Conservation (phyloP, 331 rosid species). For the Ulmus americana region DNA sequence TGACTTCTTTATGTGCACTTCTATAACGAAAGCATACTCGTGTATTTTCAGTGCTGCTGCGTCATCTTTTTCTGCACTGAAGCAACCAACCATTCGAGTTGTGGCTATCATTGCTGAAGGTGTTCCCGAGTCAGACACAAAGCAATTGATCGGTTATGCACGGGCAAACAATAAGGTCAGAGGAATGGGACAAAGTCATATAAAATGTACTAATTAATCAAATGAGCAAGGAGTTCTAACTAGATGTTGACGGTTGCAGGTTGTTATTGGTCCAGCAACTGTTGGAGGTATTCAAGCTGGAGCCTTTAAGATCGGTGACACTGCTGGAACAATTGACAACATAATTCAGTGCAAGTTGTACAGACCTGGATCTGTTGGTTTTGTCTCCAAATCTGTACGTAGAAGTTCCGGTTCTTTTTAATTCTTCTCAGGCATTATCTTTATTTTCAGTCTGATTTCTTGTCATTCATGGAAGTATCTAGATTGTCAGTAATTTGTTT, state of each 20-base stretch:
- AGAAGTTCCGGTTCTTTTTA: constrained; percentile 12
- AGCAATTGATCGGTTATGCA: constrained; percentile 90
- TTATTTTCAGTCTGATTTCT: neutral
- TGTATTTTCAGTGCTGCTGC: constrained; percentile 79
- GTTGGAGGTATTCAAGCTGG: constrained; percentile 99
- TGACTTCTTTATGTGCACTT: neutral
- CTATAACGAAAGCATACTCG: constrained; percentile 12
- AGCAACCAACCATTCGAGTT: constrained; percentile 91
- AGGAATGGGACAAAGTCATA: constrained; percentile 16
- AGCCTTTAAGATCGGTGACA: constrained; percentile 98
- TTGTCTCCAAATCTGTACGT: constrained; percentile 98
- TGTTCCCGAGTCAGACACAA: constrained; percentile 88
- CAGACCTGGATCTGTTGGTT: constrained; percentile 99
- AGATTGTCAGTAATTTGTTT: neutral
- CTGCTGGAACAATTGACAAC: constrained; percentile 97
- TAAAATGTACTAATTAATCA: constrained; percentile 9
- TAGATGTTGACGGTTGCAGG: constrained; percentile 43
- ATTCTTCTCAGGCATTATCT: neutral
- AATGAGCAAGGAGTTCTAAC: constrained; percentile 21
- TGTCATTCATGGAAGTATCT: neutral
- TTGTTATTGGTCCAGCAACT: constrained; percentile 97
- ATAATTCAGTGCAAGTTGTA: constrained; percentile 88
- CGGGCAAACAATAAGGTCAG: constrained; percentile 85
- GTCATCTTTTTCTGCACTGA: constrained; percentile 82
- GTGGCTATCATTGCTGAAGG: constrained; percentile 98